A percentile compares a stretch with the other conserved stretches of the same genome.
Evolutionary conservation across 2,329 filamentous ascomycete species (phyloP).

Genomic region (Alternaria sp.): DNA sequence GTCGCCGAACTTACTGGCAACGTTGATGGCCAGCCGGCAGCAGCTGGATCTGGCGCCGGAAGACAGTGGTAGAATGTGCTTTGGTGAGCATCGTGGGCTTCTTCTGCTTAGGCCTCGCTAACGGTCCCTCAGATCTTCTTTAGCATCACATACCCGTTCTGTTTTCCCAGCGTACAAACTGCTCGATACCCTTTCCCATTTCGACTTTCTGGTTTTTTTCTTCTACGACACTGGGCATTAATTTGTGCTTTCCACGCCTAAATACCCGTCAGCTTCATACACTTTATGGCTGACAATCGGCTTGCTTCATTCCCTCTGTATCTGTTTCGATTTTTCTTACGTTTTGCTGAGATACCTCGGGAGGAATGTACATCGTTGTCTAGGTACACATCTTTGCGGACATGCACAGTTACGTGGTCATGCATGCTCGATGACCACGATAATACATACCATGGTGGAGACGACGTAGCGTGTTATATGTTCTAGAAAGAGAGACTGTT

Average conservation of each 20-base stretch:
- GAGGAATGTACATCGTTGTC: slow-evolving; percentile 17
- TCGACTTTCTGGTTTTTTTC: slow-evolving; percentile 21
- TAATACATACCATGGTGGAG: slow-evolving; percentile 5
- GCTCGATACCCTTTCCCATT: slow-evolving; percentile 42
- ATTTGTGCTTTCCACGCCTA: slow-evolving; percentile 20
- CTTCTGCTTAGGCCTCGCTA: not conserved
- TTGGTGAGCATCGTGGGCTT: slow-evolving; percentile 13
- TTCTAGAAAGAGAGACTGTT: not conserved
- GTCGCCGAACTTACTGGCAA: slow-evolving; percentile 87
- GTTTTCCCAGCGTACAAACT: slow-evolving; percentile 31
- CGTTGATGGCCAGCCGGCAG: slow-evolving; percentile 33
- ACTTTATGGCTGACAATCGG: slow-evolving; percentile 5
- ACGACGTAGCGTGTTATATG: slow-evolving; percentile 7
- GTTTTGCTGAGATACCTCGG: slow-evolving; percentile 16
- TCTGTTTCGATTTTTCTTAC: not conserved
- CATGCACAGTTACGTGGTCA: not conserved
- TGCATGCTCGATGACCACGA: not conserved
- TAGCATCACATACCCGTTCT: slow-evolving; percentile 19
- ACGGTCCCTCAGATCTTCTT: slow-evolving; percentile 12
- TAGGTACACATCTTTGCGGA: slow-evolving; percentile 5
- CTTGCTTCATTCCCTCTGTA: slow-evolving; percentile 7
- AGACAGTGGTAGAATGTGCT: slow-evolving; percentile 24
- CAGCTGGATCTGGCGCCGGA: slow-evolving; percentile 12
- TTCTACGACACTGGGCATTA: slow-evolving; percentile 7
- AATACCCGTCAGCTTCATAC: slow-evolving; percentile 29